Evolutionary conservation across 2,329 filamentous ascomycete genomes (phyloP).

Genomic region (Aciculosporium take): DNA sequence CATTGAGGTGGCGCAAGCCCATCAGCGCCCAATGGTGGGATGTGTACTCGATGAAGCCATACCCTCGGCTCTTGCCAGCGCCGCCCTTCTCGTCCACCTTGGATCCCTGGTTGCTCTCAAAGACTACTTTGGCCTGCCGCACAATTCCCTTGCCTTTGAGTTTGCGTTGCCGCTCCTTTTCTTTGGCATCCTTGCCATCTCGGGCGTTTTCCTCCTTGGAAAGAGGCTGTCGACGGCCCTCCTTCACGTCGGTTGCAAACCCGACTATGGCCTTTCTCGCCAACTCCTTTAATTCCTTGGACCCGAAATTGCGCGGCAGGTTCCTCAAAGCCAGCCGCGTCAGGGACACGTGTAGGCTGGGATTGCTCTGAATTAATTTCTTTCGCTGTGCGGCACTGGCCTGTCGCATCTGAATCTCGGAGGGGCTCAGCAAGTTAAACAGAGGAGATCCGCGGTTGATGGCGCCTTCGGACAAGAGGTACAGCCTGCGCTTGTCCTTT

Average conservation of each 20-base stretch:
- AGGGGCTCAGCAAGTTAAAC: slow-evolving; percentile 59
- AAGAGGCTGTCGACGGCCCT: slow-evolving; percentile 57
- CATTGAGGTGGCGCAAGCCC: slow-evolving; percentile 88
- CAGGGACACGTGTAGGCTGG: slow-evolving; percentile 73
- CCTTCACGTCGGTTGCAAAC: slow-evolving; percentile 81
- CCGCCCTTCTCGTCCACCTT: slow-evolving; percentile 68
- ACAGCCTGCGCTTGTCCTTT: slow-evolving; percentile 81
- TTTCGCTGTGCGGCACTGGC: slow-evolving; percentile 77
- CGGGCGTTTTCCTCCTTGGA: slow-evolving; percentile 81
- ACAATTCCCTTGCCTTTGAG: slow-evolving; percentile 75
- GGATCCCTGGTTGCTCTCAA: slow-evolving; percentile 71
- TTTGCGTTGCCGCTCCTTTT: slow-evolving; percentile 67
- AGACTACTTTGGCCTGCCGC: slow-evolving; percentile 86
- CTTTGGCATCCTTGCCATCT: slow-evolving; percentile 64
- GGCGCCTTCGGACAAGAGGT: slow-evolving; percentile 73
- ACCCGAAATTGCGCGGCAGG: slow-evolving; percentile 66
- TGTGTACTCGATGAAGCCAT: slow-evolving; percentile 94
- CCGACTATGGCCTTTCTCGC: slow-evolving; percentile 87
- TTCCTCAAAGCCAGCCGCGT: slow-evolving; percentile 88
- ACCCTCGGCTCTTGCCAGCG: slow-evolving; percentile 75
- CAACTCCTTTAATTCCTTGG: slow-evolving; percentile 81
- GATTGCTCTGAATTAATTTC: slow-evolving; percentile 81
- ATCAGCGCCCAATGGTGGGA: slow-evolving; percentile 90
- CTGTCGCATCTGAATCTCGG: slow-evolving; percentile 79
- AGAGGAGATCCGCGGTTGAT: slow-evolving; percentile 65